Evolutionary conservation across 495 filamentous ascomycete species (phyloP), one percentile per base, ranked within the genome.

Genomic region (Daldinia loculata): DNA sequence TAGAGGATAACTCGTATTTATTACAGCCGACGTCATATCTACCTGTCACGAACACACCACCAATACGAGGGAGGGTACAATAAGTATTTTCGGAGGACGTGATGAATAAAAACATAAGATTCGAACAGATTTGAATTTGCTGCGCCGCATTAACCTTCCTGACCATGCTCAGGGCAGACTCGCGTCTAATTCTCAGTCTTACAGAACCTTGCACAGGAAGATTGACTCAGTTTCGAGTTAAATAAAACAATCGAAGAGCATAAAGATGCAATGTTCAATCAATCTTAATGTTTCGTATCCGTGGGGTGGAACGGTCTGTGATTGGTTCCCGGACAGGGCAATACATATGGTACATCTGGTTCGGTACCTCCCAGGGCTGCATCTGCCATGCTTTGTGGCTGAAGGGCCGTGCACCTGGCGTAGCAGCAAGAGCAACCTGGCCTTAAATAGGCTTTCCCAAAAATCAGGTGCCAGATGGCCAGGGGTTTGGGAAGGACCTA

Each of bases 331-430:
- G 17, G 22, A 6, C 29, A 39, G 17, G 4, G 4, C 9, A 38
- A 41, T 26, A 24, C 2, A 41, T 26, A 24, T 3, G 48, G 14
- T 53, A 53, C 50, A 29, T 53, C 5, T 30, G 14, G 19, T 22
- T 22, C 4, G 2, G 55, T 57, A 39, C 34, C 19, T 19, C n/a
- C 19, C 19, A 57, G 55, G 17, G 19, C 29, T 57, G 27, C 55
- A 57, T 57, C 9, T 66, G 68, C 68, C 68, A 71, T 48, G 17
- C 34, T n/a, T 39, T 65, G 68, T 71, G 68, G 68, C 68, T 66
- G 51, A 48, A 67, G 15, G 36, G 36, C 38, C 38, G 30, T 57
- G 30, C 55, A 38, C 55, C 19, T 48, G 43, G 43, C 43, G 43
- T 48, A 48, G 43, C 41, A 43, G 8, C 43, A 19, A 2, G 55